Evolutionary conservation across 1,284 basidiomycete genomes (phyloP).

Genomic region (Malassezia brasiliensis): DNA sequence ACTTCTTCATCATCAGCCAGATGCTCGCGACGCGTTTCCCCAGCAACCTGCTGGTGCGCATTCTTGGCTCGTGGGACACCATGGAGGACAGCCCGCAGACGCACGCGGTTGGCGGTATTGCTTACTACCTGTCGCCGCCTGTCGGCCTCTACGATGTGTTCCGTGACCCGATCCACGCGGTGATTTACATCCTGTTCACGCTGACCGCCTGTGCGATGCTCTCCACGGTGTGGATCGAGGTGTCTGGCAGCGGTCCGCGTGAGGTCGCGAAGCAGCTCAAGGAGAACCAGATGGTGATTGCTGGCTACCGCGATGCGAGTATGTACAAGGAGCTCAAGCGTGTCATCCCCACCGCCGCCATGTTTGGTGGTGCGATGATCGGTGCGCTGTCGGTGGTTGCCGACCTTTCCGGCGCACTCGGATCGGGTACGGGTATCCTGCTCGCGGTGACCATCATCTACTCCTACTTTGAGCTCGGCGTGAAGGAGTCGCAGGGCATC

Average conservation of each 20-base stretch:
- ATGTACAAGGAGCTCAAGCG: conserved; percentile 99
- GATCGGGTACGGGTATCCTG: conserved; percentile 90
- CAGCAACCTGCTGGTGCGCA: conserved; percentile 72
- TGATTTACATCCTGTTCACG: conserved; percentile 84
- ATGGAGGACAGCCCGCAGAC: conserved; percentile 87
- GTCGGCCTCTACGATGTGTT: conserved; percentile 78
- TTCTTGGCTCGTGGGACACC: conserved; percentile 95
- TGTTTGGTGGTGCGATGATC: conserved; percentile 89
- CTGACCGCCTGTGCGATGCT: conserved; percentile 89
- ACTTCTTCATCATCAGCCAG: conserved; percentile 92
- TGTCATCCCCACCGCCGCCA: conserved; percentile 91
- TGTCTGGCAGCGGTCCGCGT: conserved; percentile 85
- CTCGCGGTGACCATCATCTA: conserved; percentile 98
- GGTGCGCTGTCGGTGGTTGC: conserved; percentile 86
- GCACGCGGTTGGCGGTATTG: conserved; percentile 78
- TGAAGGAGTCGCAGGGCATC: conserved; percentile 44
- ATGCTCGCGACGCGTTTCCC: conserved; percentile 86
- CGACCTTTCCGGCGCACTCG: conserved; percentile 92
- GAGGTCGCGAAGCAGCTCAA: conserved; percentile 97
- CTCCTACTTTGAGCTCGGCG: conserved; percentile 27
- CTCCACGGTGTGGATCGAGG: conserved; percentile 99
- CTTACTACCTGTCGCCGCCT: conserved; percentile 95
- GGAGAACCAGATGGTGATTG: conserved; percentile 98
- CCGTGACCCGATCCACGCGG: conserved; percentile 84
- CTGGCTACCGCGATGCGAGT: conserved; percentile 86